Evolutionary conservation across 768 basidiomycete genomes (phyloP), one percentile per base, ranked within the genome.

Genomic region (Amanita thiersii): DNA sequence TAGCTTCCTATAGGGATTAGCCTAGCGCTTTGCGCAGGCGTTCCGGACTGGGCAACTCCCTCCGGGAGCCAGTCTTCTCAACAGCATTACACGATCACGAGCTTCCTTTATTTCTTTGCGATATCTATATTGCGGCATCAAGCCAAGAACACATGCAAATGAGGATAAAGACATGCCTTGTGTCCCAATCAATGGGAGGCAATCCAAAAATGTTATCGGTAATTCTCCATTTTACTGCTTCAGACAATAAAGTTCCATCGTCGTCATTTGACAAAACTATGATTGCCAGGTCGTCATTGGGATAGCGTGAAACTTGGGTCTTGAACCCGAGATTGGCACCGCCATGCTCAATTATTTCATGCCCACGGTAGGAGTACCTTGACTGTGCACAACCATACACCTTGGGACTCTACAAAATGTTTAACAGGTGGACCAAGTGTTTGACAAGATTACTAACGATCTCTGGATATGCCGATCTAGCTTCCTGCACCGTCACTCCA

Each of bases 311-410:
- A 14, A 30, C 14, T 30, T 30, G 29, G 29, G 29, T 30, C 9
- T 30, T 30, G 29, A 30, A 30, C 9, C 29, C 29, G n/a, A n/a
- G n/a, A n/a, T n/a, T n/a, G n/a, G n/a, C 58, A 1, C 56, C 53
- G 3, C 49, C 48, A 33, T 57, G 54, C 45, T 58, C 44, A 23
- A 50, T 39, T 3, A 49, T 14, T 39, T 47, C 50, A 37, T 60
- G 54, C 0, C 58, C 57, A 7, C 57, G 44, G 35, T 60, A 63
- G 8, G 47, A 52, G 14, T 37, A 37, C 4, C 43, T 39, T 21
- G 35, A 34, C 37, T 56, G 57, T 3, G 53, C 61, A 4, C 56
- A 58, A 4, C 61, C 61, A 38, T 63, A 63, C 2, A 52, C 52
- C 5, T 43, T 29, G 5, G 50, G 47, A 5, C 51, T 64, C 69